Evolutionary conservation across 2,329 filamentous ascomycete species (phyloP).

Genomic region (Sordariomycetes sp.): DNA sequence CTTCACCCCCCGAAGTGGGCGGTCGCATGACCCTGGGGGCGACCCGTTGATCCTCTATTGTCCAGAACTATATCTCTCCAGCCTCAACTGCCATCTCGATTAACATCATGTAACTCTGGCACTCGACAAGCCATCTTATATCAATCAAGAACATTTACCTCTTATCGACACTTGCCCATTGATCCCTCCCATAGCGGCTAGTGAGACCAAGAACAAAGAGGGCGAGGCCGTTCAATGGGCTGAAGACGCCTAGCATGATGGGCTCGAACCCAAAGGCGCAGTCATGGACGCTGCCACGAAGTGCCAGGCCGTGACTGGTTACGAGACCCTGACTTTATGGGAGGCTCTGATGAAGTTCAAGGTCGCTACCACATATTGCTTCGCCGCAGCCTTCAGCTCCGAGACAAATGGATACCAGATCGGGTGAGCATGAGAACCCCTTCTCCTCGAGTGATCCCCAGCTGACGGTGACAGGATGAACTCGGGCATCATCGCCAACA

Average conservation of each 20-base stretch:
- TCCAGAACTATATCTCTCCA: too few species aligned
- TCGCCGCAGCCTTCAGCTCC: slow-evolving; percentile 13
- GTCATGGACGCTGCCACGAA: slow-evolving; percentile 10
- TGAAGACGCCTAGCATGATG: not conserved
- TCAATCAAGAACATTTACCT: too few species aligned
- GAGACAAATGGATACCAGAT: slow-evolving; percentile 15
- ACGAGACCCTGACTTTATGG: slow-evolving; percentile 13
- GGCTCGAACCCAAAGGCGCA: slow-evolving; percentile 7
- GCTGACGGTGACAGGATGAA: slow-evolving; percentile 15
- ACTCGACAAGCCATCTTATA: too few species aligned
- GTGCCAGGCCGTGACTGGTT: slow-evolving; percentile 13
- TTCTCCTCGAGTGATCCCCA: not conserved
- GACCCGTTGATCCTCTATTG: too few species aligned
- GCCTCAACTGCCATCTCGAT: too few species aligned
- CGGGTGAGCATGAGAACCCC: slow-evolving; percentile 8
- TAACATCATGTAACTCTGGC: too few species aligned
- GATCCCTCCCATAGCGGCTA: too few species aligned
- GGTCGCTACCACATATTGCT: slow-evolving; percentile 11
- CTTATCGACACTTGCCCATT: too few species aligned
- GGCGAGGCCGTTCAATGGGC: not conserved
- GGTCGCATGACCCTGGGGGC: too few species aligned
- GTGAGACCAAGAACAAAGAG: too few species aligned
- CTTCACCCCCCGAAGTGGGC: too few species aligned
- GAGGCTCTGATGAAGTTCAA: slow-evolving; percentile 14
- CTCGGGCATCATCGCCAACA: slow-evolving; percentile 21